These are phyloP conservation scores for Apodospora peruviana DNA, from an alignment of 495 filamentous ascomycete species.

Conservation along the genomic window DNA sequence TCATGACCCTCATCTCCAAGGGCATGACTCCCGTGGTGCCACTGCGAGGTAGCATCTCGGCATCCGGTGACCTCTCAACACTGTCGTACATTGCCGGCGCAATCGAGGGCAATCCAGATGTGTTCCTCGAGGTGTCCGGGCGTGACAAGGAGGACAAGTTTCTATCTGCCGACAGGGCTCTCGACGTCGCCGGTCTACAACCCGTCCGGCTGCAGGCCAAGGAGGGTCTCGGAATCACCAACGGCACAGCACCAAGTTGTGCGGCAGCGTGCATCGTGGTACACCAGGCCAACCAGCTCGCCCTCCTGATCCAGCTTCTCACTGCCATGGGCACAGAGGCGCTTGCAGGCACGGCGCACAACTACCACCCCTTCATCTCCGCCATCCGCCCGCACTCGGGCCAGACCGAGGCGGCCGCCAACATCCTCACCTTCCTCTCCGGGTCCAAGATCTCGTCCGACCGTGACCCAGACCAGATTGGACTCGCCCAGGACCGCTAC, in stretches of 20 bases:
- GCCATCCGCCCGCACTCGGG: constrained; percentile 53
- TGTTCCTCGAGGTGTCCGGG: constrained; percentile 32
- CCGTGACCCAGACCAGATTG: background rate
- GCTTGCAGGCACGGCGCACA: constrained; percentile 47
- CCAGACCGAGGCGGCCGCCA: constrained; percentile 52
- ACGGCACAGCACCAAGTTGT: constrained; percentile 56
- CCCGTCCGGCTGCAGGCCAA: constrained; percentile 52
- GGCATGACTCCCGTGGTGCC: constrained; percentile 53
- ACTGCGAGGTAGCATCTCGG: constrained; percentile 60
- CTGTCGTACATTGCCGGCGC: constrained; percentile 56
- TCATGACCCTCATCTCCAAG: constrained; percentile 41
- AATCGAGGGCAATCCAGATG: constrained; percentile 52
- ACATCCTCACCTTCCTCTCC: constrained; percentile 48
- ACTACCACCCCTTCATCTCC: constrained; percentile 58
- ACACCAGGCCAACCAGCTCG: constrained; percentile 52
- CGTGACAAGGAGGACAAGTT: constrained; percentile 15
- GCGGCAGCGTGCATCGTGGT: constrained; percentile 48
- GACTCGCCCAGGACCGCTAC: constrained; percentile 58
- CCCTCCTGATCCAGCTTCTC: constrained; percentile 53
- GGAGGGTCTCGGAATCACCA: constrained; percentile 59
- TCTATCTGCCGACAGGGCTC: constrained; percentile 38
- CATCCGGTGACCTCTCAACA: constrained; percentile 60
- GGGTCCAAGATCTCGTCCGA: constrained; percentile 26
- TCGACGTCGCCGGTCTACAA: constrained; percentile 30
- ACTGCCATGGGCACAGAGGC: constrained; percentile 47